phyloP scores from a whole-genome alignment of 2,329 filamentous ascomycete species.

The Podosphaera xanthii region DNA sequence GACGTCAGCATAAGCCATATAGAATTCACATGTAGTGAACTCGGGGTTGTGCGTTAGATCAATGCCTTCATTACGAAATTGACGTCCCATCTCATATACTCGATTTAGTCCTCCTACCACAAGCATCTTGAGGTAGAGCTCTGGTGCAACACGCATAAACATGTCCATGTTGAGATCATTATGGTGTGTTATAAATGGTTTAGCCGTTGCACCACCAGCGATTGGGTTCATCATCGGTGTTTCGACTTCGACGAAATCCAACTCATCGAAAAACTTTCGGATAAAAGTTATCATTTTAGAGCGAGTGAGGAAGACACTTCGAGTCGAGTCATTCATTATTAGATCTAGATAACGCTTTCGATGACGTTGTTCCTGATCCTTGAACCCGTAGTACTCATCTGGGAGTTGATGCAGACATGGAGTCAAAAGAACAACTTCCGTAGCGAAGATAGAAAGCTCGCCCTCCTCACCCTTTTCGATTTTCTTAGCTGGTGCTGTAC shows the following conservation, averaged over 20 bases:
- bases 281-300: slow-evolving; percentile 78
- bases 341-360: slow-evolving; percentile 86
- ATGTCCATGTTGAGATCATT: slow-evolving; percentile 91
- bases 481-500: slow-evolving; percentile 79
- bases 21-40: slow-evolving; percentile 96
- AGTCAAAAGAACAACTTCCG: slow-evolving; percentile 62
- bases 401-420: slow-evolving; percentile 84
- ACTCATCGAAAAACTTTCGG: slow-evolving; percentile 63
- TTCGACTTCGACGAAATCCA: slow-evolving; percentile 82
- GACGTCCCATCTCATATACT: slow-evolving; percentile 86
- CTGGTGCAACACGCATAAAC: slow-evolving; percentile 84
- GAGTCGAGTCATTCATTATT: slow-evolving; percentile 73
- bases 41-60: slow-evolving; percentile 94
- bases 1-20: slow-evolving; percentile 79
- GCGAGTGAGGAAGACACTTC: slow-evolving; percentile 64
- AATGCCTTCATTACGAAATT: slow-evolving; percentile 85
- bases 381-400: slow-evolving; percentile 79
- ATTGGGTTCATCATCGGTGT: slow-evolving; percentile 96
- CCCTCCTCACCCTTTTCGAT: slow-evolving; percentile 56
- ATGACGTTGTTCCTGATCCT: slow-evolving; percentile 83
- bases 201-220: slow-evolving; percentile 84
- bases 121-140: slow-evolving; percentile 87
- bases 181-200: slow-evolving; percentile 86
- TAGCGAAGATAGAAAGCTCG: slow-evolving; percentile 83
- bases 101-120: slow-evolving; percentile 85